phyloP scores from a whole-genome alignment of 202 grass and related monocot genomes.

The Setaria italica region DNA sequence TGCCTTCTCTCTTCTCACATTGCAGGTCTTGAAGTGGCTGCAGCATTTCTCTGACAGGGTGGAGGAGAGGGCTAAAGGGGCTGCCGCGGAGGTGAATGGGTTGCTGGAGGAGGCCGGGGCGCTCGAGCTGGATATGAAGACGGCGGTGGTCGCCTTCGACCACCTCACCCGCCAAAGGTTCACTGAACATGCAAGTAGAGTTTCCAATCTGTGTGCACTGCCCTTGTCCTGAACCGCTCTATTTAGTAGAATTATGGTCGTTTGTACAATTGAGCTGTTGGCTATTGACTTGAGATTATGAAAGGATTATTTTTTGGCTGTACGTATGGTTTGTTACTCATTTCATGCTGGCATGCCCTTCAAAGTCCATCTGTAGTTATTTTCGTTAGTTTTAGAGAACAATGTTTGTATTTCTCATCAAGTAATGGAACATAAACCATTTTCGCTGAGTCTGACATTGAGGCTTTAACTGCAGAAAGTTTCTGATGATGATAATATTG shows the following conservation, averaged over 20 bases:
- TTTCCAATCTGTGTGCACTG: constrained; percentile 46
- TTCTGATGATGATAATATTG: constrained; percentile 53
- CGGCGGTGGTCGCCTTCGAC: constrained; percentile 50
- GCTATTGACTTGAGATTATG: background rate
- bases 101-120: constrained; percentile 49
- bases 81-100: constrained; percentile 52
- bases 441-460: background rate
- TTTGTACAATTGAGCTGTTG: background rate
- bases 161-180: constrained; percentile 52
- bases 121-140: constrained; percentile 77
- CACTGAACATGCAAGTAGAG: constrained; percentile 84
- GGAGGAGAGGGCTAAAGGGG: constrained; percentile 56
- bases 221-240: constrained; percentile 24
- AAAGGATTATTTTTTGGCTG: background rate
- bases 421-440: background rate
- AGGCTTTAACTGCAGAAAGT: constrained; percentile 55
- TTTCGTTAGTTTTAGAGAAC: background rate
- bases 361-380: background rate
- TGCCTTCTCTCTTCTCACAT: background rate
- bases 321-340: background rate
- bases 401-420: background rate
- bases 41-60: constrained; percentile 68
- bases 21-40: constrained; percentile 73
- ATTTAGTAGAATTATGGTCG: background rate
- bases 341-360: background rate